Evolutionary conservation across 2,329 filamentous ascomycete genomes (phyloP), one percentile per base, ranked within the genome.

Genomic region (Neurospora sp.): DNA sequence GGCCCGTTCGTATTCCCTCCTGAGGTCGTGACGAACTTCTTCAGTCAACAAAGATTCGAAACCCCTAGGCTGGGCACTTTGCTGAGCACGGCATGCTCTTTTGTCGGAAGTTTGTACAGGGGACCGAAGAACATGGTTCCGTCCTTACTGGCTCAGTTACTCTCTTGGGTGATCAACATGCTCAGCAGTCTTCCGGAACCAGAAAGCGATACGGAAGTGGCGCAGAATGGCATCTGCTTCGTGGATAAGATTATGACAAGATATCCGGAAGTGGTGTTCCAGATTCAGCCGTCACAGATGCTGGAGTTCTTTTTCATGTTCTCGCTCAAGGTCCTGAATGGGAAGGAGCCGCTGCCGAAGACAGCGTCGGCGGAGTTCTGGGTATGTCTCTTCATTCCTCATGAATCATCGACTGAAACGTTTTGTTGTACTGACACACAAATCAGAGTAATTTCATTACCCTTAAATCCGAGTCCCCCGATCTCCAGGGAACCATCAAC

Each of bases 1-100:
- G 92, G 92, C 0, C 91, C 92, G 0, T 95, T 96, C 74, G 91
- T 94, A 8, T 88, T 96, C 71, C 85, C 89, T 2, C 84, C 90
- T 0, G 81, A 84, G 0, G 83, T 88, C 72, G 87, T 92, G n/a
- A 87, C 89, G 11, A 83, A 88, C 57, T 91, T 91, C 77, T 83
- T 96, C 66, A 83, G 85, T 3, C 85, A 85, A 68, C 85, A 89
- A 28, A 82, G 80, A 1, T 80, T 86, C 43, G 81, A 85, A n/a
- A 91, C 87, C 10, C 89, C 90, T 12, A 84, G 91, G 66, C 83
- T 92, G 43, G 90, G 91, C 2, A 85, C 86, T 4, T 83, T 94
- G 10, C 86, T 96, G 38, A 88, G 88, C 69, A 92, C 90, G 3
- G 90, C 90, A 2, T 90, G 88, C 76, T 89, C 88, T 0, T 90